Base-by-base conservation (phyloP, 768 basidiomycete species). In the Guyanaporus albipodus region DNA sequence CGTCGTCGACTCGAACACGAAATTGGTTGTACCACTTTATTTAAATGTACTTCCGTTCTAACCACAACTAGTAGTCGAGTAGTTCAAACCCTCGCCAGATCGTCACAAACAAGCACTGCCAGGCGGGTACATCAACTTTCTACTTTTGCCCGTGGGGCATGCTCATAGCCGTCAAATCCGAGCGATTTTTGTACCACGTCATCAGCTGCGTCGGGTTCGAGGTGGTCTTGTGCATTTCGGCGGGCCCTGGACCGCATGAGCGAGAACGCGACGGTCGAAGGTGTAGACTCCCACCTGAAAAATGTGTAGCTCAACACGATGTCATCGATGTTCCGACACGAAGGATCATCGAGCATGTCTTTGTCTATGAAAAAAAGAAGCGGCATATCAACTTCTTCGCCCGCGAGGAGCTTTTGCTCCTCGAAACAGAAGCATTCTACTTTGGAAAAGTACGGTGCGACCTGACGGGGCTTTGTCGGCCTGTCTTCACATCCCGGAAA, bases 371-470 rank as follows among this genome's bases (percentile, higher is more conserved):
- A 99, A 73, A 99, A 99, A 46, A 99, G 78, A 17, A 99, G 76
- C 3, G 96, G 96, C 79, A 99, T 91, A 67, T 99, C 96, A 27
- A 99, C 88, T 68, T 97, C 93, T 70, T 99, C 96, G 23, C 87
- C 85, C 0, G 94, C 93, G 21, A 96, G 73, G 9, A 99, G 79
- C 57, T 85, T 88, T 68, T 99, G 96, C 64, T 99, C 96, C 66
- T 99, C 96, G 56, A 99, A 99, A 68, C 96, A 99, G 73, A 99
- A 99, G 56, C 96, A 99, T 67, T 99, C 96, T 11, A 99, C 92
- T 71, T 99, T 99, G 41, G 94, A 92, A 62, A 99, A 99, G 67
- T 98, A 98, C 0, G 95, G 93, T 8, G 96, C 96, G 55, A 98
- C 79, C 95, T 97, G 41, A 38, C 14, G 18, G 5, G 10, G 12